Base-by-base conservation (phyloP, 192 early-diverging fungal species). In the Paraglomus brasilianum region DNA sequence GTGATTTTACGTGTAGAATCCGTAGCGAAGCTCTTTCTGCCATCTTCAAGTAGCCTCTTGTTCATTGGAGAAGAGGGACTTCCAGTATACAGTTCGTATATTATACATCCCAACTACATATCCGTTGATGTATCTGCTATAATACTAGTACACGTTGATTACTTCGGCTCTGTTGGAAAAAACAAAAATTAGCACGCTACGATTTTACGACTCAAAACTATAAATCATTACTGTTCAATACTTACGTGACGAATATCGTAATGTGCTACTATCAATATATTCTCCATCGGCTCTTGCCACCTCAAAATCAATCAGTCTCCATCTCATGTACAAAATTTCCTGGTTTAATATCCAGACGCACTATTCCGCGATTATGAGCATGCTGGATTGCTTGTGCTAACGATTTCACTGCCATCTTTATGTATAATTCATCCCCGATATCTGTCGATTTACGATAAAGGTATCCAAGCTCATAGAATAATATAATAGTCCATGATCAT, bases 301-400 rank as follows among this genome's bases (percentile, higher is more conserved):
- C 47, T 84, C 82, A 65, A 84, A 84, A 38, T 84, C 82, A 63
- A 84, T 78, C 57, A 84, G 41, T 50, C 81, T 84, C 80, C 82
- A 81, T 24, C 43, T 60, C 58, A 41, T 60, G 58, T 41, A 60
- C 58, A 60, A 60, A 60, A 60, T 60, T 60, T 13, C 36, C 58
- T 42, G 58, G 58, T 60, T 60, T 60, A 41, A 60, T 60, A 60
- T 60, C 58, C 58, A 60, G 43, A 60, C 43, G 58, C 14, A 19
- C 58, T 13, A 60, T n/a, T 42, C 43, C 43, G 43, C 43, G 58
- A 13, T 9, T 60, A 60, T 60, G 58, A 36, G 43, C 15, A 60
- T 60, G 8, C 39, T 60, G 58, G 43, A 60, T 60, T 60, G 58
- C 58, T 60, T 60, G 58, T 5, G 58, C 21, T 39, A 60, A 39